Base-by-base conservation (phyloP, 805 yeast genomes). In the Spathaspora gorwiae region DNA sequence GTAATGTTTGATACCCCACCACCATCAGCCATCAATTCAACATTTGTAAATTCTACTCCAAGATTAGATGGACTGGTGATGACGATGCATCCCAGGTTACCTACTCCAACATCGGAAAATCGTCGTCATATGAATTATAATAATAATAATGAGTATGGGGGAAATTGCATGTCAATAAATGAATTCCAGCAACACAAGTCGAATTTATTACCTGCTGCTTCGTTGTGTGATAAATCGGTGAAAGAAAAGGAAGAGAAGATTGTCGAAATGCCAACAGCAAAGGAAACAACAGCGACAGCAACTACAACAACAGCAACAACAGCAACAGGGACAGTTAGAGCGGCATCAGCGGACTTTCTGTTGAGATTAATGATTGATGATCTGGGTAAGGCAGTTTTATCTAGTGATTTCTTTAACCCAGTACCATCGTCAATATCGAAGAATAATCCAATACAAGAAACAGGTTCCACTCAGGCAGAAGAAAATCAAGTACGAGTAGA, bases 361-460 rank as follows among this genome's bases (percentile, higher is more conserved):
- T 57, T 70, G 50, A 60, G 61, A 39, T 55, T 70, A 38, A 67
- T 62, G 52, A 60, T 71, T 37, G 74, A 71, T 48, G 73, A 66
- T 40, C 61, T 57, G 54, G 76, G 76, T 8, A 65, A 65, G 43
- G 76, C 76, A 7, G 62, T 61, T 8, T 62, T 71, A 47, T 59
- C 66, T 9, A 50, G 50, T 19, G 60, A 60, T 42, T 49, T 55
- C 42, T 51, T 57, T 40, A 39, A 37, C 6, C 24, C 47, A 1
- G 7, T 37, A 7, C 15, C 35, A 10, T 30, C 32, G 26, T 26
- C 43, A n/a, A 26, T 37, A 26, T 30, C 42, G 26, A 14, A 44
- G 27, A 19, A 26, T 32, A 40, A 27, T 14, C 26, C 19, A 14
- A 15, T 37, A 38, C 33, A 35, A 30, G 13, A 32, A 15, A 37